Evolutionary conservation across 768 basidiomycete species (phyloP).

Genomic region (Mycena albidolilacea): DNA sequence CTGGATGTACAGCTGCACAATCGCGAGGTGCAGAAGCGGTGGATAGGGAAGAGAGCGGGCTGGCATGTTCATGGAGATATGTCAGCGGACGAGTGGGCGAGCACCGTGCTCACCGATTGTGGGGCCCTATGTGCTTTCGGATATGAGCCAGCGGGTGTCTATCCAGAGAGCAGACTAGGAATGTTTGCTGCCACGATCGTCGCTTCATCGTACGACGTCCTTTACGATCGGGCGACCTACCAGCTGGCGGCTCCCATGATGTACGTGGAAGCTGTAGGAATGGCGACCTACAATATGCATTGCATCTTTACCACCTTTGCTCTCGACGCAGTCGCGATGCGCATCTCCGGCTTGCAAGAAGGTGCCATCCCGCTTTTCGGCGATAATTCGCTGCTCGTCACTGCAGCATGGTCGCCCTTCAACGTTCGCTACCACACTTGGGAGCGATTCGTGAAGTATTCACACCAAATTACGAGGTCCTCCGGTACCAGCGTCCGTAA

Average conservation of each 20-base stretch:
- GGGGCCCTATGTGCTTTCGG: not conserved
- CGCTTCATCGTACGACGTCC: not conserved
- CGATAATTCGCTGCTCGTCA: not conserved
- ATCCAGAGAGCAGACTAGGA: not conserved
- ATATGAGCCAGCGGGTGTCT: not conserved
- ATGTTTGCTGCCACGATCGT: not conserved
- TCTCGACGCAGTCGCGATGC: not conserved
- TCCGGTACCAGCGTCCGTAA: not conserved
- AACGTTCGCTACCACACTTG: constrained; percentile 8
- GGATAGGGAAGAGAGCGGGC: not conserved
- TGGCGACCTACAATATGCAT: not conserved
- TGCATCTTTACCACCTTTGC: not conserved
- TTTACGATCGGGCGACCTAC: not conserved
- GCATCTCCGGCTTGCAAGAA: not conserved
- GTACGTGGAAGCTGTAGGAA: not conserved
- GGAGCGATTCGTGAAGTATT: constrained; percentile 17
- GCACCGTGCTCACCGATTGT: not conserved
- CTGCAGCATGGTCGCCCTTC: not conserved
- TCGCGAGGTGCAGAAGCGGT: not conserved
- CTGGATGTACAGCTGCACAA: not conserved
- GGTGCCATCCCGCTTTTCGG: not conserved
- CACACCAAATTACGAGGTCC: constrained; percentile 8
- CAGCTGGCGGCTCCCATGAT: not conserved
- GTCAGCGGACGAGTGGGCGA: not conserved
- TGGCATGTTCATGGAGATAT: not conserved